Conservation (phyloP, 331 rosid species). For the Stylosanthes scabra region DNA sequence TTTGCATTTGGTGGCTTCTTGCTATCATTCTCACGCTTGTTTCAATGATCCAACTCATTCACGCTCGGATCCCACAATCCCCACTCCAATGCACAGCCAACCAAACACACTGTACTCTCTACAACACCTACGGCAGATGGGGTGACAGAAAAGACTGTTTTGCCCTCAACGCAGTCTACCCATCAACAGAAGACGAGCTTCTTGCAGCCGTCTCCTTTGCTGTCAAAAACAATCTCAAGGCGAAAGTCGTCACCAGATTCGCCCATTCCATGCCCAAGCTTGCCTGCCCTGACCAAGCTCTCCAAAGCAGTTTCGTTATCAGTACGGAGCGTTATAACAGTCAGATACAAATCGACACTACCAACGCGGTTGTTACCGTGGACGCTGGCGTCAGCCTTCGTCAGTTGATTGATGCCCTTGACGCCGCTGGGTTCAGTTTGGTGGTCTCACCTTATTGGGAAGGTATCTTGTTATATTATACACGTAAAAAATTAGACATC, state of each 20-base stretch:
- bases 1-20: conserved; percentile 27
- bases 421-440: conserved; percentile 57
- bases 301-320: conserved; percentile 31
- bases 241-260: conserved; percentile 44
- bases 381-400: conserved; percentile 73
- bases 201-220: conserved; percentile 59
- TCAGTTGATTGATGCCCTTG: conserved; percentile 59
- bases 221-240: conserved; percentile 44
- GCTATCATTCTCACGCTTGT: conserved; percentile 23
- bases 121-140: conserved; percentile 78
- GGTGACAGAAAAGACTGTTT: conserved; percentile 60
- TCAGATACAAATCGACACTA: conserved; percentile 45
- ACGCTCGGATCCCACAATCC: conserved; percentile 50
- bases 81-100: conserved; percentile 66
- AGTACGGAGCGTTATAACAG: conserved; percentile 52
- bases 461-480: conserved; percentile 47
- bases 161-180: conserved; percentile 50
- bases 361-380: conserved; percentile 46
- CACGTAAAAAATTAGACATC: no score
- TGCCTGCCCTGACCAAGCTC: conserved; percentile 36
- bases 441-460: conserved; percentile 75
- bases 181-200: conserved; percentile 63
- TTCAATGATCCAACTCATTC: conserved; percentile 11
- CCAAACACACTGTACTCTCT: conserved; percentile 57
- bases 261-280: conserved; percentile 51